Evolutionary conservation across 176 grass and related monocot genomes (phyloP), one percentile per base, ranked within the genome.

Genomic region (Zea luxurians): DNA sequence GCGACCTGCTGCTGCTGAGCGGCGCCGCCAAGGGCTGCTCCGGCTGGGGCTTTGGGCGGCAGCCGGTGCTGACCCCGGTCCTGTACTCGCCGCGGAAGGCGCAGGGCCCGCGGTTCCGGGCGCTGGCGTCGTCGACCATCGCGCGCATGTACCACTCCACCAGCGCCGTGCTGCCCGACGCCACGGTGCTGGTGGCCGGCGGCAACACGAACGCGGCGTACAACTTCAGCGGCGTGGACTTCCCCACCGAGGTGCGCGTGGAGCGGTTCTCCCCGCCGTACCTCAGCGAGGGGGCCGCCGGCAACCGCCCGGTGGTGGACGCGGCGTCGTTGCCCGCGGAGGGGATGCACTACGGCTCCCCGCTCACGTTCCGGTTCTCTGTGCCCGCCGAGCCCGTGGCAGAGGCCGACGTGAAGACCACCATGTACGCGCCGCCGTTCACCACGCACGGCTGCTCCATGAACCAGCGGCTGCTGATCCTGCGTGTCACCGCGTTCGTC

Each of bases 111-210:
- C 79, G 95, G 70, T 98, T 93, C 89, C 83, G 55, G 54, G 43
- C 74, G 6, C 74, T 98, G 52, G 70, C 58, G 1, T 36, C 91
- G 18, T 85, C 89, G 0, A 87, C 60, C 63, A 83, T 93, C 48
- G 67, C 89, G 13, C 87, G 95, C 12, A 75, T 98, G 91, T 98
- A 98, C 87, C 95, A 98, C 83, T 86, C 95, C 48, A 65, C 55
- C 66, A 92, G 91, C 79, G 87, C 95, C 1, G 64, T 98, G 34
- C 95, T 98, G 36, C 95, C 95, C n/a, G 91, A 98, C 58, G 87
- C 80, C 65, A 94, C 83, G 36, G 83, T 98, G 58, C 80, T 98
- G 65, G 89, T 98, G 6, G 87, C 89, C 5, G 95, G 95, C 12
- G 89, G 95, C 46, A 98, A 98, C 83, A 80, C 95, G 2, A 98